phyloP scores from a whole-genome alignment of 148 eudicot species.

The Cornus kousa region DNA sequence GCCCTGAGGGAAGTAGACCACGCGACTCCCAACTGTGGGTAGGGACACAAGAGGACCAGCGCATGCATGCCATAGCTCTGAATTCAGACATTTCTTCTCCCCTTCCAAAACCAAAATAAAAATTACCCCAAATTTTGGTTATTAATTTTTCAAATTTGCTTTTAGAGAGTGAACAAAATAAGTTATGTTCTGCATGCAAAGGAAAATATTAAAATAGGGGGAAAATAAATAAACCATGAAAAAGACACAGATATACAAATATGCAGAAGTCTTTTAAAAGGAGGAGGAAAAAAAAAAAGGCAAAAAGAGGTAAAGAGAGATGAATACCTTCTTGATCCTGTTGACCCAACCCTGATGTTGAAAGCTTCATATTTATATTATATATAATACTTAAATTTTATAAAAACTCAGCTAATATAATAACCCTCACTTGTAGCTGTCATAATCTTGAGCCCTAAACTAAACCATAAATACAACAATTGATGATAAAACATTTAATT shows the following conservation, averaged over 20 bases:
- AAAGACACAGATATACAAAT: neutral
- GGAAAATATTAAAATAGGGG: neutral
- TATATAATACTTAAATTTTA: neutral
- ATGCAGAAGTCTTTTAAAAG: neutral
- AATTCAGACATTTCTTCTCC: conserved; percentile 82
- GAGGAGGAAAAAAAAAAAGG: neutral
- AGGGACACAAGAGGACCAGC: conserved; percentile 92
- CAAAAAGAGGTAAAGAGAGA: neutral
- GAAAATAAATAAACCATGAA: neutral
- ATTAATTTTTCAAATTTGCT: neutral
- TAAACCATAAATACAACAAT: neutral
- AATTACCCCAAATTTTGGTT: neutral
- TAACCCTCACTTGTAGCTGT: conserved; percentile 12
- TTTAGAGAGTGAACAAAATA: neutral
- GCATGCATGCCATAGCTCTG: conserved; percentile 98
- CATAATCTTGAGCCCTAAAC: conserved; percentile 23
- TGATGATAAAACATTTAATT: too few relatives aligned
- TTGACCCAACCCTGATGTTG: conserved; percentile 56
- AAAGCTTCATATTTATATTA: conserved; percentile 49
- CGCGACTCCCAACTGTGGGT: conserved; percentile 75
- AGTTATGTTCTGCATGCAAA: neutral
- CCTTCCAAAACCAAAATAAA: conserved; percentile 37
- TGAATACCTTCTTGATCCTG: conserved; percentile 55
- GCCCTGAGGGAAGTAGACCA: conserved; percentile 97
- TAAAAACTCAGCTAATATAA: conserved; percentile 10